These are phyloP conservation scores for Aureobasidium sp. DNA, from an alignment of 2,329 filamentous ascomycete genomes.

Conservation along the genomic window DNA sequence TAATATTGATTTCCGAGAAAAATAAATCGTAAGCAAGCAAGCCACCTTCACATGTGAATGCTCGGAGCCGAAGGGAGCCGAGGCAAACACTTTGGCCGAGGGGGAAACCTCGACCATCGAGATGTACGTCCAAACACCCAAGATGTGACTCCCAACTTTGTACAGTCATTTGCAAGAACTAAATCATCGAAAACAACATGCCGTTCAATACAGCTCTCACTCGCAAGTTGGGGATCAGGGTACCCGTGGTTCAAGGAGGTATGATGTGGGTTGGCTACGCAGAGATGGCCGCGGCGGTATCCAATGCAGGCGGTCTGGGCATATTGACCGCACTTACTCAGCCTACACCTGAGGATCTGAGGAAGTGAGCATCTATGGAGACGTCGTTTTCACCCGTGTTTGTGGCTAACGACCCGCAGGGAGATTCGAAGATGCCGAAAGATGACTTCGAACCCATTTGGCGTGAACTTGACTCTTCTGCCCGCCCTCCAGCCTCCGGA, in stretches of 20 bases:
- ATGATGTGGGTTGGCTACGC: conserved; percentile 80
- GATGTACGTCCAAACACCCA: background rate
- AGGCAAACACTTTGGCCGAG: too few relatives aligned
- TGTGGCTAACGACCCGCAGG: background rate
- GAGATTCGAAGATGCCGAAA: conserved; percentile 83
- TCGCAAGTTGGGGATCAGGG: conserved; percentile 53
- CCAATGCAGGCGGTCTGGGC: conserved; percentile 74
- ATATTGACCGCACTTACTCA: conserved; percentile 86
- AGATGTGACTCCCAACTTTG: background rate
- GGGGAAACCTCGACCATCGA: too few relatives aligned
- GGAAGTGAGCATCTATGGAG: conserved; percentile 42
- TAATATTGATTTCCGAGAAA: too few relatives aligned
- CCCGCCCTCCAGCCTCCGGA: conserved; percentile 84
- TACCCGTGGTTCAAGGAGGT: conserved; percentile 77
- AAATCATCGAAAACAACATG: conserved; percentile 36
- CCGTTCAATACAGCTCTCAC: conserved; percentile 60
- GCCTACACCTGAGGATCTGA: conserved; percentile 82
- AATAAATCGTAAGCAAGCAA: too few relatives aligned
- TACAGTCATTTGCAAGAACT: background rate
- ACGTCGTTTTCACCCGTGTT: too few relatives aligned
- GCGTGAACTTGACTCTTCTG: conserved; percentile 89
- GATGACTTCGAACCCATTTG: conserved; percentile 76
- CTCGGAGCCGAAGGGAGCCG: too few relatives aligned
- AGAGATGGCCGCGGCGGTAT: conserved; percentile 66
- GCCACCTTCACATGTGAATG: too few relatives aligned